Conservation (phyloP, 208 protist species). For the Leishmania arabica region DNA sequence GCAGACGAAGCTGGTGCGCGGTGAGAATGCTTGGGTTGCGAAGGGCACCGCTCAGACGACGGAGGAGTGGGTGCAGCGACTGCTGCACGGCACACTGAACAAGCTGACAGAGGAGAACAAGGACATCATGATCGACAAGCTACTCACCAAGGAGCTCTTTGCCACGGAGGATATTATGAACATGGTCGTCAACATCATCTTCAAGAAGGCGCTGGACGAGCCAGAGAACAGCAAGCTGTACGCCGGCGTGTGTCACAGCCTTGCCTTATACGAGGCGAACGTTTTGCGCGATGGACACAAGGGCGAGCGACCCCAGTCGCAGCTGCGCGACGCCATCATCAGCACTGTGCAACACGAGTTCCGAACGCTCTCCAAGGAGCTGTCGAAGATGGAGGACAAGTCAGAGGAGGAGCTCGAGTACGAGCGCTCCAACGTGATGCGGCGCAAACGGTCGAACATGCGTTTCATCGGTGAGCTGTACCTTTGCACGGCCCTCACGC, state of each 20-base stretch:
- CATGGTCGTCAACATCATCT: conserved; percentile 75
- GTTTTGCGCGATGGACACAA: conserved; percentile 29
- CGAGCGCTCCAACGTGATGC: conserved; percentile 64
- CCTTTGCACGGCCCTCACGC: conserved; percentile 70
- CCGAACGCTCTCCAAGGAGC: conserved; percentile 22
- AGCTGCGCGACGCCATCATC: conserved; percentile 79
- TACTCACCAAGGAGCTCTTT: conserved; percentile 73
- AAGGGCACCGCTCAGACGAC: conserved; percentile 71
- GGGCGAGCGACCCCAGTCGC: conserved; percentile 46
- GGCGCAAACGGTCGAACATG: conserved; percentile 88
- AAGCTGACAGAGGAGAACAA: conserved; percentile 82
- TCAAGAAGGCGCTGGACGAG: conserved; percentile 86
- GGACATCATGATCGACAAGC: conserved; percentile 55
- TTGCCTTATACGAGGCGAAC: conserved; percentile 77
- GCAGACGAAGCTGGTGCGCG: conserved; percentile 77
- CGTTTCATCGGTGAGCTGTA: conserved; percentile 88
- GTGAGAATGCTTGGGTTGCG: conserved; percentile 80
- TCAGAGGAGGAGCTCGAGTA: conserved; percentile 70
- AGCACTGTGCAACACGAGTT: conserved; percentile 67
- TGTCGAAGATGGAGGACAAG: conserved; percentile 31
- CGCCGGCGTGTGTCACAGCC: conserved; percentile 75
- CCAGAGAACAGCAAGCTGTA: conserved; percentile 85
- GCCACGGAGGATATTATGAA: conserved; percentile 54
- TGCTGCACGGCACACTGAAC: conserved; percentile 84
- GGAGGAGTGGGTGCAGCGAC: conserved; percentile 81